Evolutionary conservation across 1,284 basidiomycete species (phyloP), one percentile per base, ranked within the genome.

Genomic region (Singerocomus rubriflavus): DNA sequence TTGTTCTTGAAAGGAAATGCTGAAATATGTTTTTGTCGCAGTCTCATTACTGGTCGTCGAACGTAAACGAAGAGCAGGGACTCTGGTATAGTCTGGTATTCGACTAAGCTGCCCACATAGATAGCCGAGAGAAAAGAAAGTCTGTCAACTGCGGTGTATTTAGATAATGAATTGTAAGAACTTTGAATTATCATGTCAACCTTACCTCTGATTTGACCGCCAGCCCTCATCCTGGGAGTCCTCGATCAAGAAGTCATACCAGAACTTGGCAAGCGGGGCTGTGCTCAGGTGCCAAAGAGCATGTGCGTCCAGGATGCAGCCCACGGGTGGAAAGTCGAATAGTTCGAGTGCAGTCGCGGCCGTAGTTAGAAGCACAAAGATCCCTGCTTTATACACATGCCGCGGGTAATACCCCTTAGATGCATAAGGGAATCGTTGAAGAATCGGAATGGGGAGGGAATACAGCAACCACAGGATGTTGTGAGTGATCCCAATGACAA

Each of bases 221-320:
- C 81, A 83, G 46, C 74, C 73, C 11, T 67, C 62, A 56, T 90
- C 85, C 44, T 73, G 68, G 2, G 88, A 76, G 66, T 94, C 91
- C 54, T 79, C 66, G 5, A 88, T 63, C 34, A 93, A 66, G 63
- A 94, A 95, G 14, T 77, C 72, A 61, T 93, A 99, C 96, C 96
- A 99, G 51, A 81, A 76, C 44, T 78, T 65, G 3, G 85, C 81
- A 42, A 99, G 81, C 0, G 90, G 90, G 1, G 82, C 86, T 0
- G 96, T 99, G 3, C 84, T 80, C 4, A 90, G 72, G 71, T 99
- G 97, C 97, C 97, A 99, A 11, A 98, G 71, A 5, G 93, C 78
- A 69, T 99, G 97, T 0, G 96, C 93, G 64, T 99, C 97, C n/a
- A 98, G 72, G 4, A 84, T 67, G 37, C 93, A 72, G 26, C 67